phyloP scores from a whole-genome alignment of 495 filamentous ascomycete species.

The Podospora pseudopauciseta region DNA sequence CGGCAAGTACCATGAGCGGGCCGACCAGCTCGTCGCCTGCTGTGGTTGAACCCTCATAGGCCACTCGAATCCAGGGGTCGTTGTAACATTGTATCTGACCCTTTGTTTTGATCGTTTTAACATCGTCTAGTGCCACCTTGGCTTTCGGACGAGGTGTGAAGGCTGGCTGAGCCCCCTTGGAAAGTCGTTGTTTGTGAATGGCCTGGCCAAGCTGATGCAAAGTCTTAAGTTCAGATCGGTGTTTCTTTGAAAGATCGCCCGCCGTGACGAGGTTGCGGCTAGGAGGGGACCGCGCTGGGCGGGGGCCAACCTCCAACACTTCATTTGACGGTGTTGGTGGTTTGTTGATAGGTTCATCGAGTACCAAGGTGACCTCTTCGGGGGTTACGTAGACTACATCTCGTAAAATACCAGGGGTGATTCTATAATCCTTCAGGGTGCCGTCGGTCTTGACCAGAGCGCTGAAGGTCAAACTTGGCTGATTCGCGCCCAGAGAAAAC shows the following conservation, averaged over 20 bases:
- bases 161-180: slow-evolving; percentile 38
- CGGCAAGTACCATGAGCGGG: slow-evolving; percentile 72
- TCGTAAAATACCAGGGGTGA: slow-evolving; percentile 64
- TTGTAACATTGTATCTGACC: slow-evolving; percentile 25
- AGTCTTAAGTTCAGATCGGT: slow-evolving; percentile 32
- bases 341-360: slow-evolving; percentile 4
- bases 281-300: slow-evolving; percentile 10
- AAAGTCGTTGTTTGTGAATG: slow-evolving; percentile 33
- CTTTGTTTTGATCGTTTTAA: slow-evolving; percentile 12
- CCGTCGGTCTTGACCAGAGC: slow-evolving; percentile 62
- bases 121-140: slow-evolving; percentile 31
- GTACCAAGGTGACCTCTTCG: slow-evolving; percentile 46
- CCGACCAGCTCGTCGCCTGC: slow-evolving; percentile 34
- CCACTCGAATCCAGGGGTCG: slow-evolving; percentile 42
- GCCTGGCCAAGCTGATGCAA: slow-evolving; percentile 37
- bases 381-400: slow-evolving; percentile 75
- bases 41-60: slow-evolving; percentile 22
- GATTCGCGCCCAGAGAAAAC: slow-evolving; percentile 65
- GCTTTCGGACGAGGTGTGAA: slow-evolving; percentile 34
- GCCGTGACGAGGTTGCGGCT: slow-evolving; percentile 36
- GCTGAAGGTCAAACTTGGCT: slow-evolving; percentile 79
- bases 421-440: slow-evolving; percentile 62
- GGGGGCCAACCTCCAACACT: slow-evolving; percentile 34
- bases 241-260: slow-evolving; percentile 28
- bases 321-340: slow-evolving; percentile 6